phyloP scores from a whole-genome alignment of 2,329 filamentous ascomycete species.

The Phialemoniopsis sp. region DNA sequence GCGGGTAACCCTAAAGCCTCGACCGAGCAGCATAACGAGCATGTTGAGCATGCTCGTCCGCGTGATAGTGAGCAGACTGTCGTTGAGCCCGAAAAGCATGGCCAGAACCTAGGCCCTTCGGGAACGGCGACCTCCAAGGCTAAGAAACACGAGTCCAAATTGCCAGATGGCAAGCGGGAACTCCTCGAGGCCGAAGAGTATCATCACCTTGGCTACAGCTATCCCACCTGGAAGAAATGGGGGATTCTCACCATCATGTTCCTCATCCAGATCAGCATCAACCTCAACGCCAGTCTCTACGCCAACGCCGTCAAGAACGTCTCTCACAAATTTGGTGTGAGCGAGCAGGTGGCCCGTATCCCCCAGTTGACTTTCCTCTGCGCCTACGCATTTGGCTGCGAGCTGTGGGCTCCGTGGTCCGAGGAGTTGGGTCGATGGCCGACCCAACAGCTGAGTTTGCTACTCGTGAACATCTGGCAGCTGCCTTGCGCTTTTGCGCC shows the following conservation, averaged over 20 bases:
- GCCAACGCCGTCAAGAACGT: constrained; percentile 43
- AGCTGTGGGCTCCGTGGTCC: constrained; percentile 51
- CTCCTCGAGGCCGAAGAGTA: constrained; percentile 45
- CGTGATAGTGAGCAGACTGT: too few species aligned
- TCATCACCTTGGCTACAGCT: constrained; percentile 37
- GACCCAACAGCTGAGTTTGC: constrained; percentile 44
- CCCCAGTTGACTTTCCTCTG: constrained; percentile 46
- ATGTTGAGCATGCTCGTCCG: too few species aligned
- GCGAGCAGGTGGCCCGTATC: constrained; percentile 37
- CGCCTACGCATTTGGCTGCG: constrained; percentile 43
- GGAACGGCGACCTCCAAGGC: too few species aligned
- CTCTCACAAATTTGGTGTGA: constrained; percentile 37
- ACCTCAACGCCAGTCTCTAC: constrained; percentile 49
- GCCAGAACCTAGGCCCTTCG: too few species aligned
- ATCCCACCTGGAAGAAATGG: constrained; percentile 46
- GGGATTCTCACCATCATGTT: constrained; percentile 45
- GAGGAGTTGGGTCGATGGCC: constrained; percentile 49
- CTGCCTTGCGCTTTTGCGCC: constrained; percentile 36
- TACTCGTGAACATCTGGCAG: constrained; percentile 51
- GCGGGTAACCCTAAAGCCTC: too few species aligned
- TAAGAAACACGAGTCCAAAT: not conserved
- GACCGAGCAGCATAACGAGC: too few species aligned
- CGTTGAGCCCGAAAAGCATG: too few species aligned
- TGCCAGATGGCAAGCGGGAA: constrained; percentile 26
- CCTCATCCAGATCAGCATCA: constrained; percentile 51